A percentile compares a stretch with the other conserved stretches of the same genome.
These are phyloP conservation scores for Saccharomycopsis amapae DNA, from an alignment of 805 yeast genomes.

Conservation along the genomic window DNA sequence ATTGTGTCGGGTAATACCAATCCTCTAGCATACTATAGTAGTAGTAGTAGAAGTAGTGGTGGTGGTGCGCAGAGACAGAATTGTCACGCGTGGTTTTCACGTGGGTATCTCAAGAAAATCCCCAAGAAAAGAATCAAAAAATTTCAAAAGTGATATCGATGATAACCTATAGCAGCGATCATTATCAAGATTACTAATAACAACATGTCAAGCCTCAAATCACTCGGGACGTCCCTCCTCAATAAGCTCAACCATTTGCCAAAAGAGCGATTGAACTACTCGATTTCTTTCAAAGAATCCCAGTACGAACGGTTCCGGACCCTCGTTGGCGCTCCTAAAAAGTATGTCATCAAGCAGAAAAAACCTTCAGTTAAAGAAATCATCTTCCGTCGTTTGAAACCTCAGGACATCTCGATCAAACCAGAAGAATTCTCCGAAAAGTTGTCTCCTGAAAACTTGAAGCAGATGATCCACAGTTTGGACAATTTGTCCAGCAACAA, in stretches of 20 bases:
- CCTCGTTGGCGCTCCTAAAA: conserved; percentile 41
- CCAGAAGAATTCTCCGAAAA: conserved; percentile 33
- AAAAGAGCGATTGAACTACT: conserved; percentile 58
- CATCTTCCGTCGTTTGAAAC: conserved; percentile 30
- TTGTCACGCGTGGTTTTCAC: no score
- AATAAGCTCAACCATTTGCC: conserved; percentile 57
- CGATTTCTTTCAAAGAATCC: conserved; percentile 60
- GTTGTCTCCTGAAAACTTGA: conserved; percentile 47
- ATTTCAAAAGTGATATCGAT: no score
- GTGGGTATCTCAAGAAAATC: no score
- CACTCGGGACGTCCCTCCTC: conserved; percentile 40
- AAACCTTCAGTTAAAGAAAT: conserved; percentile 36
- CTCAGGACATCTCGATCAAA: conserved; percentile 31
- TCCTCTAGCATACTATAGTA: no score
- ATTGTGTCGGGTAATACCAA: no score
- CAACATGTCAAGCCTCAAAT: no score
- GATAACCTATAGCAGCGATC: no score
- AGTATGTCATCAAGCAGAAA: conserved; percentile 32
- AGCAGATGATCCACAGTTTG: conserved; percentile 39
- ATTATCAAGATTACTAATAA: no score
- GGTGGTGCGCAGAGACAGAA: no score
- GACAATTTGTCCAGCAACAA: conserved; percentile 16
- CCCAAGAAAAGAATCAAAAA: no score
- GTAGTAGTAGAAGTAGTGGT: no score
- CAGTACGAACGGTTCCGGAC: conserved; percentile 53